phyloP scores from a whole-genome alignment of 495 filamentous ascomycete species.

The Bathelium albidoporum region DNA sequence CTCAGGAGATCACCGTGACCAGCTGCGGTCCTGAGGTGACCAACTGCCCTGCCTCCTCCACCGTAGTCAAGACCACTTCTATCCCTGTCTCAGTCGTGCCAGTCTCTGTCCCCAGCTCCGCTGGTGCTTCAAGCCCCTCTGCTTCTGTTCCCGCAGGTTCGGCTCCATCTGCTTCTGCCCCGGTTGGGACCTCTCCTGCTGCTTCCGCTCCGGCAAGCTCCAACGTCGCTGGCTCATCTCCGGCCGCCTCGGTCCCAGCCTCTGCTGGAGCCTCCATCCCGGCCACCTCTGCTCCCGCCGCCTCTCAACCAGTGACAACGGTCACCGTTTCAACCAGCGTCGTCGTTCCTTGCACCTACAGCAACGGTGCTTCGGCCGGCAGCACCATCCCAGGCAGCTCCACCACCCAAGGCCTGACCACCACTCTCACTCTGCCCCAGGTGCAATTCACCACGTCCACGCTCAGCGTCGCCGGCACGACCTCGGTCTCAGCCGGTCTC shows the following conservation, averaged over 20 bases:
- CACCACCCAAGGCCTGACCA: conserved; percentile 45
- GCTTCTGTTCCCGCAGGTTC: conserved; percentile 21
- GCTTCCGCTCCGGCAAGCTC: conserved; percentile 17
- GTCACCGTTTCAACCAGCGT: conserved; percentile 41
- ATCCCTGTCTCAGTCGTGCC: conserved; percentile 26
- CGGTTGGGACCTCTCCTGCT: conserved; percentile 11
- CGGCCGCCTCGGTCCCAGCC: conserved; percentile 7
- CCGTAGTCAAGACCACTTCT: conserved; percentile 28
- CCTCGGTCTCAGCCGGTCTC: conserved; percentile 35
- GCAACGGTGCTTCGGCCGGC: conserved; percentile 37
- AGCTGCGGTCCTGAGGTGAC: conserved; percentile 22
- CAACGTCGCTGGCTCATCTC: conserved; percentile 10
- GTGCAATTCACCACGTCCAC: conserved; percentile 55
- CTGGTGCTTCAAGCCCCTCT: neutral
- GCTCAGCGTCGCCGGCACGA: conserved; percentile 25
- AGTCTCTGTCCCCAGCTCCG: conserved; percentile 23
- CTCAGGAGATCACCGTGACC: conserved; percentile 23
- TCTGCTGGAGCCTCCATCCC: conserved; percentile 6
- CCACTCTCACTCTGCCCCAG: conserved; percentile 60
- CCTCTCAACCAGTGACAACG: conserved; percentile 43
- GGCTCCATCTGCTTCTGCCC: conserved; percentile 32
- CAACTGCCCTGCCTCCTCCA: conserved; percentile 31
- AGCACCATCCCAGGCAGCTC: conserved; percentile 43
- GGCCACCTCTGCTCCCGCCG: conserved; percentile 12
- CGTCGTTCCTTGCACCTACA: conserved; percentile 33